Percentiles rank a stretch among this genome's conserved stretches.
Evolutionary conservation across 1,284 basidiomycete genomes (phyloP).

Genomic region (Volvariella surrecta): DNA sequence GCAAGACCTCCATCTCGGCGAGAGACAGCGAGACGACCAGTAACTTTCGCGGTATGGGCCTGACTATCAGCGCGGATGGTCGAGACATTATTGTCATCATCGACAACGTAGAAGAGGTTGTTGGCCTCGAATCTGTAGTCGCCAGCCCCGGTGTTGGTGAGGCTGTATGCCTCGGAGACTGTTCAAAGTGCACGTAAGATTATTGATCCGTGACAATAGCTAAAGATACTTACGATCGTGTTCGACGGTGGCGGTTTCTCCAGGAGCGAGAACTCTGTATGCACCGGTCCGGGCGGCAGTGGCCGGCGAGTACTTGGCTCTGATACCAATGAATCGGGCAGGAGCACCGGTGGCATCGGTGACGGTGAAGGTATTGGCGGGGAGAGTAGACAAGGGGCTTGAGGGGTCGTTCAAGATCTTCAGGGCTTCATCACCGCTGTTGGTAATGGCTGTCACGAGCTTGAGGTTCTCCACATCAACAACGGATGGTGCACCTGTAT

Average conservation of each 20-base stretch:
- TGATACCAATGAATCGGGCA: constrained; percentile 32
- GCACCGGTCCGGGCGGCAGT: not conserved
- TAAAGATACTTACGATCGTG: constrained; percentile 1
- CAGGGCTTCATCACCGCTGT: constrained; percentile 13
- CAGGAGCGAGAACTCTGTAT: constrained; percentile 2
- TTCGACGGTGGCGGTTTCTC: not conserved
- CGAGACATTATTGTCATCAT: constrained; percentile 14
- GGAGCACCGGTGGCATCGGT: constrained; percentile 24
- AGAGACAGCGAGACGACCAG: constrained; percentile 27
- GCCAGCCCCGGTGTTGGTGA: constrained; percentile 29
- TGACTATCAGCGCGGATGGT: constrained; percentile 25
- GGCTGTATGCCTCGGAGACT: constrained; percentile 38
- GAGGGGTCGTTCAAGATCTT: constrained; percentile 38
- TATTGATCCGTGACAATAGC: not conserved
- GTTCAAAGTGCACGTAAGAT: not conserved
- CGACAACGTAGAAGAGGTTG: constrained; percentile 33
- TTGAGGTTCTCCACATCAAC: constrained; percentile 31
- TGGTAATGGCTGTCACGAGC: constrained; percentile 15
- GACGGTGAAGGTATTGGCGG: constrained; percentile 36
- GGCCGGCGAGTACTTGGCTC: constrained; percentile 20
- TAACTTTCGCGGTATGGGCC: constrained; percentile 25
- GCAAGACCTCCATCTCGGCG: constrained; percentile 11
- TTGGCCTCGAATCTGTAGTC: constrained; percentile 30
- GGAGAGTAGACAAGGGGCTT: constrained; percentile 28
- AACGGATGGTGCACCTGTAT: constrained; percentile 26